These are phyloP conservation scores for Boletus sp. DNA, from an alignment of 768 basidiomycete genomes.

Conservation along the genomic window DNA sequence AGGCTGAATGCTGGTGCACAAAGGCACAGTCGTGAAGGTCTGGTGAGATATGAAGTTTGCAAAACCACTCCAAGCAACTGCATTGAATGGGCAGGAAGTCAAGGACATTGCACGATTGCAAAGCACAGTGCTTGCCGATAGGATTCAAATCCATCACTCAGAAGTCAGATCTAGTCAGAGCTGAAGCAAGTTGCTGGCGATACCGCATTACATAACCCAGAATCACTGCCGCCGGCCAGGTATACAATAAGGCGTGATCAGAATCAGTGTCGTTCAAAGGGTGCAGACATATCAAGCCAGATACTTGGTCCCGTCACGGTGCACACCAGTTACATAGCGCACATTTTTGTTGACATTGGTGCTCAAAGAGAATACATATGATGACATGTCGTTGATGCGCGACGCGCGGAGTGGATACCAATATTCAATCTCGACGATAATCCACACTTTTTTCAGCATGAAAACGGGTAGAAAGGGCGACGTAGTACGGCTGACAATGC, in stretches of 20 bases:
- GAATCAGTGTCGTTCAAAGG: too few relatives aligned
- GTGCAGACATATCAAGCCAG: not conserved
- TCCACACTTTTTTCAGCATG: constrained; percentile 16
- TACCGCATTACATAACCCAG: constrained; percentile 9
- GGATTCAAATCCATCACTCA: constrained; percentile 42
- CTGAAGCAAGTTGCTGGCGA: too few relatives aligned
- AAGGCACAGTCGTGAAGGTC: constrained; percentile 58
- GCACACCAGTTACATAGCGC: not conserved
- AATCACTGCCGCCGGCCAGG: not conserved
- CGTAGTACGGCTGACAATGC: constrained; percentile 1
- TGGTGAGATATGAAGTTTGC: constrained; percentile 58
- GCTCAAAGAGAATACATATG: constrained; percentile 11
- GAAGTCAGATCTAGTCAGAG: too few relatives aligned
- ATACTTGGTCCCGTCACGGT: not conserved
- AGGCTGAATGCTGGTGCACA: not conserved
- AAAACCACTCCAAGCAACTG: constrained; percentile 57
- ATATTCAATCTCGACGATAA: constrained; percentile 10
- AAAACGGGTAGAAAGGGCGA: not conserved
- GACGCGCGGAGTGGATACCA: constrained; percentile 4
- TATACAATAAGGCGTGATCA: too few relatives aligned
- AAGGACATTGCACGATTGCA: constrained; percentile 53
- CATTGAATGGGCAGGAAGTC: constrained; percentile 83
- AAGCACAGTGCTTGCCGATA: constrained; percentile 67
- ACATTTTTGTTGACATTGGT: not conserved
- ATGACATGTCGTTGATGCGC: constrained; percentile 4